A percentile compares a stretch with the other conserved stretches of the same genome.
Conservation (phyloP, 2,329 filamentous ascomycete genomes). For the Cercospora nicotianae region DNA sequence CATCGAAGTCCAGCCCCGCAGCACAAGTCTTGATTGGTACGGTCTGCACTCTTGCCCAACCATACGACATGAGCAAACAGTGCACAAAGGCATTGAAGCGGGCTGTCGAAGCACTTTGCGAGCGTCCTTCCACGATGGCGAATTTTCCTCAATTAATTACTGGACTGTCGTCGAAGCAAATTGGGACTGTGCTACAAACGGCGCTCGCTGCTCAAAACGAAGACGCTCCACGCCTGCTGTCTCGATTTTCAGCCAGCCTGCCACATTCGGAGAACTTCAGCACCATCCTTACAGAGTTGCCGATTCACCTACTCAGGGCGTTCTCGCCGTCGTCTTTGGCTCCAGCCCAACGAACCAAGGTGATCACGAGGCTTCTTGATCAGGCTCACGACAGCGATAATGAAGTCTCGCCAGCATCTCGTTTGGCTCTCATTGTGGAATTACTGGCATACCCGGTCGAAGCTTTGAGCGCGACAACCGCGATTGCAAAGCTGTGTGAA, state of each 20-base stretch:
- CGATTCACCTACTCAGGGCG: background rate
- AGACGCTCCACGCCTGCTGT: background rate
- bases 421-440: background rate
- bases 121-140: background rate
- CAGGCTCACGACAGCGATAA: background rate
- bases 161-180: background rate
- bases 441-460: background rate
- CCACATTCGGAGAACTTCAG: background rate
- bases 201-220: background rate
- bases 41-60: slow-evolving; percentile 7
- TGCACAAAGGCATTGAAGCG: background rate
- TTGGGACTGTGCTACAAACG: background rate
- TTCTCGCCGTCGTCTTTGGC: background rate
- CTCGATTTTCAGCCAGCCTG: background rate
- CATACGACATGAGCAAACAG: slow-evolving; percentile 9
- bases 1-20: background rate
- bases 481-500: background rate
- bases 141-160: background rate
- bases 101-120: slow-evolving; percentile 10
- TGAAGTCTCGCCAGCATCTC: background rate
- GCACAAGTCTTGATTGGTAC: slow-evolving; percentile 22
- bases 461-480: background rate
- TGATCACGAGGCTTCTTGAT: background rate
- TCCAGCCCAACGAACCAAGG: background rate
- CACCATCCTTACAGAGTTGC: background rate